Evolutionary conservation across 331 rosid species (phyloP).

Genomic region (Saraca asoca): DNA sequence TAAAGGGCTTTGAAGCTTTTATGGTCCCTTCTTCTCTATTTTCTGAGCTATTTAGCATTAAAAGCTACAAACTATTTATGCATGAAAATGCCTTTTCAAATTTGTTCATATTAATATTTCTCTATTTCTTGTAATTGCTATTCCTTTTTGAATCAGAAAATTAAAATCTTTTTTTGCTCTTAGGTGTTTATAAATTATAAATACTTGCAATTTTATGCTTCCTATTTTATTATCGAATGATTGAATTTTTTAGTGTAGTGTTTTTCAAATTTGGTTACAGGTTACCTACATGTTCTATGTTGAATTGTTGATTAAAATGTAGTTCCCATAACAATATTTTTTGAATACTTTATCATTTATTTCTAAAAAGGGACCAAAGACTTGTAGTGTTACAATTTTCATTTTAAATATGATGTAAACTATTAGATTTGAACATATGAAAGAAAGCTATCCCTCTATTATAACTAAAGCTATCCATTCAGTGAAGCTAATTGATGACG

Average conservation of each 20-base stretch:
- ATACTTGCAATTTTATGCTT: neutral
- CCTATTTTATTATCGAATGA: too few relatives aligned
- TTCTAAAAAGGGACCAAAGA: neutral
- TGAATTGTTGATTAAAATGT: neutral
- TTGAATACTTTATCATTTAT: neutral
- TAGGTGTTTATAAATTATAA: neutral
- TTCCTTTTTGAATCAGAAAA: neutral
- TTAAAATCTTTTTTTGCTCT: neutral
- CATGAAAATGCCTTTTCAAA: neutral
- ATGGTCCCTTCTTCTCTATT: neutral
- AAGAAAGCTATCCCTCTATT: constrained; percentile 59
- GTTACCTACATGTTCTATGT: too few relatives aligned
- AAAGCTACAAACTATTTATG: neutral
- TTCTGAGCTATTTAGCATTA: neutral
- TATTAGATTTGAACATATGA: constrained; percentile 56
- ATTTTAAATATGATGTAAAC: constrained; percentile 65
- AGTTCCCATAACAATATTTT: neutral
- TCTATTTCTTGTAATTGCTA: neutral
- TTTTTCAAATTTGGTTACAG: too few relatives aligned
- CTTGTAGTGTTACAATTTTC: neutral
- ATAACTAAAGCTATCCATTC: too few relatives aligned
- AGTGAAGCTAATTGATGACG: too few relatives aligned
- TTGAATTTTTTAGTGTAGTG: too few relatives aligned
- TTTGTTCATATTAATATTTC: neutral
- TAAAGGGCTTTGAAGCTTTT: neutral